Evolutionary conservation across 768 basidiomycete genomes (phyloP).

Genomic region (Terana coerulea): DNA sequence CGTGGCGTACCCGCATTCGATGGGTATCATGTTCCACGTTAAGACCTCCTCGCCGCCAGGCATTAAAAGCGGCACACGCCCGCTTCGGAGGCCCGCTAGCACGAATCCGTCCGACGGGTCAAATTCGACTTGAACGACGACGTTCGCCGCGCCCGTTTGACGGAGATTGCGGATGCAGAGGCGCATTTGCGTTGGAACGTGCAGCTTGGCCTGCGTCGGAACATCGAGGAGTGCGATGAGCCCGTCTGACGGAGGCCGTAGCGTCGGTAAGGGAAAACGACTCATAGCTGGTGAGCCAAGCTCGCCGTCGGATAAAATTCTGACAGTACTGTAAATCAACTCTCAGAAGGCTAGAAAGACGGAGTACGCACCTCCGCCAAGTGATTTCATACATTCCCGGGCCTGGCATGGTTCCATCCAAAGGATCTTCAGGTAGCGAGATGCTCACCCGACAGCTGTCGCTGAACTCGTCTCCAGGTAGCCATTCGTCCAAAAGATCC

Average conservation of each 20-base stretch:
- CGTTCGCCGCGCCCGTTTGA: conserved; percentile 58
- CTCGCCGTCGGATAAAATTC: conserved; percentile 43
- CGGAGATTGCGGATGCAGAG: conserved; percentile 65
- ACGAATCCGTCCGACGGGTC: conserved; percentile 72
- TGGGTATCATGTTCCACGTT: conserved; percentile 65
- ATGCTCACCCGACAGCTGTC: conserved; percentile 52
- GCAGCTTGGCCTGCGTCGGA: conserved; percentile 61
- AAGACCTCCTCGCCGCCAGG: conserved; percentile 67
- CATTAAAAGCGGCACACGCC: conserved; percentile 66
- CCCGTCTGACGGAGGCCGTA: conserved; percentile 57
- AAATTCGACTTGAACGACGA: conserved; percentile 71
- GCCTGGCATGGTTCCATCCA: conserved; percentile 34
- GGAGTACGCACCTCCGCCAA: conserved; percentile 55
- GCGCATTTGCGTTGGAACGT: conserved; percentile 52
- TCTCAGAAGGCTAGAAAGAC: neutral
- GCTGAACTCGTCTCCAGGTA: conserved; percentile 62
- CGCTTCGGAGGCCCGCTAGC: conserved; percentile 68
- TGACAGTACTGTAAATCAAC: conserved; percentile 22
- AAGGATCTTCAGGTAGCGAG: conserved; percentile 36
- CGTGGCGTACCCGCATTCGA: conserved; percentile 67
- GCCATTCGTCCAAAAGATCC: conserved; percentile 51
- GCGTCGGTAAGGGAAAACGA: conserved; percentile 52
- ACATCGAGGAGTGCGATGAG: conserved; percentile 64
- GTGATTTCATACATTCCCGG: conserved; percentile 58
- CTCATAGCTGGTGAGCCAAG: conserved; percentile 46